Conservation (phyloP, 495 filamentous ascomycete species). For the Talaromyces ruber region DNA sequence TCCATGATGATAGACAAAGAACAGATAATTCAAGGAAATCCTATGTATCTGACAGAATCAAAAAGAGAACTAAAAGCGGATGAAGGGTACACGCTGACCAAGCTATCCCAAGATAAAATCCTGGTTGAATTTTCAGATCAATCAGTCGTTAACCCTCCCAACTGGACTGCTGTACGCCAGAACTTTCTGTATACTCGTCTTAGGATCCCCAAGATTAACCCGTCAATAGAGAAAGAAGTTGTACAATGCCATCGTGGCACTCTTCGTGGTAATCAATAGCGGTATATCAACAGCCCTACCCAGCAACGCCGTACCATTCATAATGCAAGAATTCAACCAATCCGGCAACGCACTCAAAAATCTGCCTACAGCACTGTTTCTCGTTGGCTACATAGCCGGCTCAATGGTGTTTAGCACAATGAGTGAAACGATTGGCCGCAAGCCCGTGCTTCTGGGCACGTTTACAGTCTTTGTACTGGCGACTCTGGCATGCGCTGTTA, state of each 20-base stretch:
- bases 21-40: background rate
- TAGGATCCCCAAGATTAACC: background rate
- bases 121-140: slow-evolving; percentile 22
- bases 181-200: background rate
- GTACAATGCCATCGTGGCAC: slow-evolving; percentile 44
- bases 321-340: slow-evolving; percentile 30
- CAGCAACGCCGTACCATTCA: slow-evolving; percentile 50
- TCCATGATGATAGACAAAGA: background rate
- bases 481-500: slow-evolving; percentile 59
- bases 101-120: slow-evolving; percentile 15
- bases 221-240: slow-evolving; percentile 42
- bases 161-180: slow-evolving; percentile 24
- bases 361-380: slow-evolving; percentile 66
- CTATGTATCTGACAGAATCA: background rate
- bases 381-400: slow-evolving; percentile 62
- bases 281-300: slow-evolving; percentile 64
- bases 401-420: slow-evolving; percentile 61
- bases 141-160: slow-evolving; percentile 20
- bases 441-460: slow-evolving; percentile 47
- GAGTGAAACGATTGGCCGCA: slow-evolving; percentile 64
- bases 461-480: slow-evolving; percentile 59
- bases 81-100: slow-evolving; percentile 14
- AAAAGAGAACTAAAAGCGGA: background rate
- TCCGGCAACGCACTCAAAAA: slow-evolving; percentile 40
- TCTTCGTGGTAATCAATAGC: slow-evolving; percentile 60